Percentiles rank a stretch among this genome's conserved stretches.
These are phyloP conservation scores for Boechera divaricarpa DNA, from an alignment of 345 rosid genomes.

Conservation along the genomic window DNA sequence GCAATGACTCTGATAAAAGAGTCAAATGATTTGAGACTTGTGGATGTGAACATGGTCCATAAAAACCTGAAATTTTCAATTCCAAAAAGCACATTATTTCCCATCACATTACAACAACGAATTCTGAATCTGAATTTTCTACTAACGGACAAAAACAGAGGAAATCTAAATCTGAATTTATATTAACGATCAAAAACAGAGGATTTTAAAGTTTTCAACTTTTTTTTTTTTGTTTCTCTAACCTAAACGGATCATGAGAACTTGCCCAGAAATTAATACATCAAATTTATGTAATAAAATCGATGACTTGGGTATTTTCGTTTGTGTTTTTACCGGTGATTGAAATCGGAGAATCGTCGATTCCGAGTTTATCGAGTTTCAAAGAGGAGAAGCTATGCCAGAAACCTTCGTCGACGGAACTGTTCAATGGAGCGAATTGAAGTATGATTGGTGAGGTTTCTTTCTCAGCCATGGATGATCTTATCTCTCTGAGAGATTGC, in stretches of 20 bases:
- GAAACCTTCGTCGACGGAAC: constrained; percentile 88
- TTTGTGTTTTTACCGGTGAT: constrained; percentile 60
- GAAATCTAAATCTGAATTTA: background rate
- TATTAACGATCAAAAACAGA: background rate
- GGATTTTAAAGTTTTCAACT: constrained; percentile 12
- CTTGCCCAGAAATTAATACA: background rate
- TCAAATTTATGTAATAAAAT: background rate
- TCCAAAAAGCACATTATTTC: background rate
- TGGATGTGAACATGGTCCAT: constrained; percentile 85
- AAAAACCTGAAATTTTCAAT: constrained; percentile 46
- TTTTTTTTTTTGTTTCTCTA: constrained; percentile 25
- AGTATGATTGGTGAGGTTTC: constrained; percentile 50
- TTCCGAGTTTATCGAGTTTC: constrained; percentile 84
- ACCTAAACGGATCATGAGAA: constrained; percentile 28
- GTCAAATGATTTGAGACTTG: constrained; percentile 78
- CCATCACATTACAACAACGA: background rate
- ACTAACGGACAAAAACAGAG: background rate
- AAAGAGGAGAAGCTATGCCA: constrained; percentile 89
- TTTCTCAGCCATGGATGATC: constrained; percentile 37
- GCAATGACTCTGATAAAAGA: constrained; percentile 77
- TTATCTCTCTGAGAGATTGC: background rate
- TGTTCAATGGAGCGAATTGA: constrained; percentile 79
- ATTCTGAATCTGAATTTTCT: background rate
- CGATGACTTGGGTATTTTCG: background rate
- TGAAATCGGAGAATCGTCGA: constrained; percentile 88